phyloP scores from a whole-genome alignment of 2,329 filamentous ascomycete genomes.

The Fusarium zealandicum region DNA sequence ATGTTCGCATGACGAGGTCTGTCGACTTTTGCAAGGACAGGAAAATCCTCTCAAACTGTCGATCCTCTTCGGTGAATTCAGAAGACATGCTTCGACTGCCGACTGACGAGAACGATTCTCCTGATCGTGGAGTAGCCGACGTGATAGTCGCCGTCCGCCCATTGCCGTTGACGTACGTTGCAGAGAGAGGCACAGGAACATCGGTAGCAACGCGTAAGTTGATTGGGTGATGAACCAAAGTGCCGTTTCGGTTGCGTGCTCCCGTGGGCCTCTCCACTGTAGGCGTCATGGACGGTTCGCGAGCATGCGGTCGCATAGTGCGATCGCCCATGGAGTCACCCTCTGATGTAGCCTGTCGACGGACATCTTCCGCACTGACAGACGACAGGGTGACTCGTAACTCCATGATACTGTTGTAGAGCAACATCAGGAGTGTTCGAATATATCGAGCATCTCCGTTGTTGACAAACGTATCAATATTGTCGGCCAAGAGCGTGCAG shows the following conservation, averaged over 20 bases:
- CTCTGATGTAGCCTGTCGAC: conserved; percentile 20
- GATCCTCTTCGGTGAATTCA: conserved; percentile 78
- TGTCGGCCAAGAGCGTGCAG: conserved; percentile 65
- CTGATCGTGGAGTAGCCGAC: conserved; percentile 78
- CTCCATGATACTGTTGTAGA: conserved; percentile 74
- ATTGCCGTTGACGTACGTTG: conserved; percentile 57
- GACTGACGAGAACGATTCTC: conserved; percentile 76
- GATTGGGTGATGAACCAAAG: conserved; percentile 56
- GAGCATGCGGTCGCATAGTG: conserved; percentile 59
- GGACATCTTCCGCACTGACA: conserved; percentile 40
- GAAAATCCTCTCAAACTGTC: conserved; percentile 83
- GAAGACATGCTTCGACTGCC: conserved; percentile 55
- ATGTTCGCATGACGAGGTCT: conserved; percentile 73
- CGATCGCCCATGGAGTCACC: conserved; percentile 47
- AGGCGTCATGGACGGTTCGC: conserved; percentile 62
- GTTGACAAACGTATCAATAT: conserved; percentile 69
- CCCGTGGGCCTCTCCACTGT: conserved; percentile 56
- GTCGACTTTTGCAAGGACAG: conserved; percentile 76
- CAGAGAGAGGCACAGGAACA: conserved; percentile 49
- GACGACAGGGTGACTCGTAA: conserved; percentile 62
- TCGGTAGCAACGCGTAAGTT: conserved; percentile 65
- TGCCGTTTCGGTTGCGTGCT: conserved; percentile 47
- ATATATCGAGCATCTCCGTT: conserved; percentile 73
- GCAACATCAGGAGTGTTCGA: conserved; percentile 66
- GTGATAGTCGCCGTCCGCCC: conserved; percentile 60